Percentiles rank a stretch among this genome's conserved stretches.
Evolutionary conservation across 805 yeast genomes (phyloP).

Genomic region (Blastobotrys muscicola): DNA sequence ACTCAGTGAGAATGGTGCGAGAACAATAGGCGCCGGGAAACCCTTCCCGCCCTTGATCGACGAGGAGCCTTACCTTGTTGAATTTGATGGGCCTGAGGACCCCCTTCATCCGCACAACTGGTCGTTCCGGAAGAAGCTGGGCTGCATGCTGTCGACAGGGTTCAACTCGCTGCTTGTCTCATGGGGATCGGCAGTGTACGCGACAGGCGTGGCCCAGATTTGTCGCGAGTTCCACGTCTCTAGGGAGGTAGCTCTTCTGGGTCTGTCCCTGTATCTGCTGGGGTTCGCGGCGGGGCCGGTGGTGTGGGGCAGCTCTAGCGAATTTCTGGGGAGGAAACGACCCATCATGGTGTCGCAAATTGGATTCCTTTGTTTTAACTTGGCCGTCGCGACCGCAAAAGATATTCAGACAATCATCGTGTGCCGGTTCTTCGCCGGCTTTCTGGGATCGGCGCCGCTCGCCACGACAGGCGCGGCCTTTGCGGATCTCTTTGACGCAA

Average conservation of each 20-base stretch:
- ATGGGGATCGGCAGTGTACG: slow-evolving; percentile 64
- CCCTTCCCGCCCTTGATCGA: slow-evolving; percentile 7
- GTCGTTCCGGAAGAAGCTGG: not conserved
- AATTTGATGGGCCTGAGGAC: slow-evolving; percentile 68
- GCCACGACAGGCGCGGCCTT: slow-evolving; percentile 75
- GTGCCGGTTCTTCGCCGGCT: slow-evolving; percentile 68
- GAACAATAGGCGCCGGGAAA: slow-evolving; percentile 8
- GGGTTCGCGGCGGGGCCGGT: slow-evolving; percentile 84
- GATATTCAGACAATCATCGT: slow-evolving; percentile 65
- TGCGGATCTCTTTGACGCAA: slow-evolving; percentile 62
- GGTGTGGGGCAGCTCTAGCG: slow-evolving; percentile 72
- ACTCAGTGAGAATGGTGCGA: too few species aligned
- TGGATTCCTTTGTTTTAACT: slow-evolving; percentile 45
- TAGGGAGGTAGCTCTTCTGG: slow-evolving; percentile 46
- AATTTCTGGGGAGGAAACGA: slow-evolving; percentile 58
- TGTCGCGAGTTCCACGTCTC: slow-evolving; percentile 46
- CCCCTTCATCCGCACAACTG: slow-evolving; percentile 1
- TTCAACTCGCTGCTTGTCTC: slow-evolving; percentile 60
- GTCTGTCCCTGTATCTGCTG: slow-evolving; percentile 61
- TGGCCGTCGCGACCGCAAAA: slow-evolving; percentile 62
- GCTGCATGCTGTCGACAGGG: too few species aligned
- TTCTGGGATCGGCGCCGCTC: slow-evolving; percentile 69
- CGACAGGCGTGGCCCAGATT: slow-evolving; percentile 44
- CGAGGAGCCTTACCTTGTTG: slow-evolving; percentile 41
- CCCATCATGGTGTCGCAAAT: slow-evolving; percentile 44